Evolutionary conservation across 352 stramenopile species (phyloP).

Genomic region (Phytophthora sp.): DNA sequence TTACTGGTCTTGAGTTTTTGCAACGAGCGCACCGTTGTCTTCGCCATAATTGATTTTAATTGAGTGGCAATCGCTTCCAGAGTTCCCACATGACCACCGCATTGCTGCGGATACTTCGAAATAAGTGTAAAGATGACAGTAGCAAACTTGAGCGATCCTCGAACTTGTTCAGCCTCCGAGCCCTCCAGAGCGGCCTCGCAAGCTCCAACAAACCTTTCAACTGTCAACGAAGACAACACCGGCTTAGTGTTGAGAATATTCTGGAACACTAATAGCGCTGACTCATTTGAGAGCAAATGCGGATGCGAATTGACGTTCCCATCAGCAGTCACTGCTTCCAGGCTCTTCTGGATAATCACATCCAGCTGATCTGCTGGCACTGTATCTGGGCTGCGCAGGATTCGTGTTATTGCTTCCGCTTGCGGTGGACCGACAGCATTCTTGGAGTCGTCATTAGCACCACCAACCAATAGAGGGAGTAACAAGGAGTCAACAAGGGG

Average conservation of each 20-base stretch:
- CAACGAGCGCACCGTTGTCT: constrained; percentile 69
- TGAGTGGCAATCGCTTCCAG: constrained; percentile 52
- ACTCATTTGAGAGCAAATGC: constrained; percentile 68
- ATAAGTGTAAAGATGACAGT: constrained; percentile 73
- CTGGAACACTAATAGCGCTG: constrained; percentile 73
- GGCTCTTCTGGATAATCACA: constrained; percentile 45
- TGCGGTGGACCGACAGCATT: constrained; percentile 50
- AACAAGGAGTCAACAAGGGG: constrained; percentile 62
- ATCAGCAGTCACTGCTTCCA: constrained; percentile 9
- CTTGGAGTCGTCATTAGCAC: background rate
- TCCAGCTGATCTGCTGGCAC: constrained; percentile 59
- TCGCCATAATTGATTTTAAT: constrained; percentile 66
- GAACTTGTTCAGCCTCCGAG: constrained; percentile 33
- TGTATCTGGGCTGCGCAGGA: constrained; percentile 56
- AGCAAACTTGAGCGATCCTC: constrained; percentile 63
- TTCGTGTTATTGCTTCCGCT: constrained; percentile 72
- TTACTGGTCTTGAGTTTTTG: constrained; percentile 61
- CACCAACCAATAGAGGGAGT: constrained; percentile 52
- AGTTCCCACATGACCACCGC: constrained; percentile 45
- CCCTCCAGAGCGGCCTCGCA: constrained; percentile 52
- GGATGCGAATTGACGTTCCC: constrained; percentile 3
- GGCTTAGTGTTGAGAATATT: constrained; percentile 74
- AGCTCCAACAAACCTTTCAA: constrained; percentile 56
- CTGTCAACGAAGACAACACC: constrained; percentile 43
- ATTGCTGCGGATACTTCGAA: constrained; percentile 65